Evolutionary conservation across 2,329 filamentous ascomycete species (phyloP), one percentile per base, ranked within the genome.

Genomic region (Bipolaris bicolor): DNA sequence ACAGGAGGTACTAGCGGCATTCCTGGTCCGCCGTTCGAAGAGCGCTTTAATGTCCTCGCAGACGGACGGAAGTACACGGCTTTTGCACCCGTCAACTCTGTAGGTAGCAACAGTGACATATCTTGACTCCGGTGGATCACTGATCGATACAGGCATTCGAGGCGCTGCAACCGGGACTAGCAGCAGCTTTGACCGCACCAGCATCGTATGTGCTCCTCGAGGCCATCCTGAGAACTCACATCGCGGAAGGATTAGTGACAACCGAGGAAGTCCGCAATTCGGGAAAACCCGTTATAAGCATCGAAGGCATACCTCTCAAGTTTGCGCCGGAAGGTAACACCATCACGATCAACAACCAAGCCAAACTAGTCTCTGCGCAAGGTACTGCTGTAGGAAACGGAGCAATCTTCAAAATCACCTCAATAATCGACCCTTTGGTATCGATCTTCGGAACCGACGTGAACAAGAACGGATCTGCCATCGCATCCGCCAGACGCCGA

Each of bases 1-100:
- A 54, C 44, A 3, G 51, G 51, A 20, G 44, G 51, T 1, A 33
- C 11, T 13, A 31, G 24, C 5, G 51, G 51, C 1, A 33, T 36
- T 49, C 44, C 51, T 2, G 51, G 51, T 7, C 44, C 44, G 0
- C 44, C 34, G 2, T 54, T 54, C 5, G 51, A 54, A 40, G 51
- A 54, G 37, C 36, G 34, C 1, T 54, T 54, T 26, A 54, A 54
- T n/a, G 40, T 29, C 16, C 44, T 40, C n/a, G 24, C 36, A 2
- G 33, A 54, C 18, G 37, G 51, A 22, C 44, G 44, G 7, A 40
- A 54, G 7, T 54, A 49, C 22, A 54, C 51, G 1, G 39, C 39
- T 5, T 49, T 54, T 18, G 51, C 51, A 34, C 51, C 51, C 11
- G 39, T 48, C n/a, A 43, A 54, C 26, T 39, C 44, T 9, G 51